These are phyloP conservation scores for Stephanodiscus triporus DNA, from an alignment of 108 stramenopile genomes.

Conservation along the genomic window DNA sequence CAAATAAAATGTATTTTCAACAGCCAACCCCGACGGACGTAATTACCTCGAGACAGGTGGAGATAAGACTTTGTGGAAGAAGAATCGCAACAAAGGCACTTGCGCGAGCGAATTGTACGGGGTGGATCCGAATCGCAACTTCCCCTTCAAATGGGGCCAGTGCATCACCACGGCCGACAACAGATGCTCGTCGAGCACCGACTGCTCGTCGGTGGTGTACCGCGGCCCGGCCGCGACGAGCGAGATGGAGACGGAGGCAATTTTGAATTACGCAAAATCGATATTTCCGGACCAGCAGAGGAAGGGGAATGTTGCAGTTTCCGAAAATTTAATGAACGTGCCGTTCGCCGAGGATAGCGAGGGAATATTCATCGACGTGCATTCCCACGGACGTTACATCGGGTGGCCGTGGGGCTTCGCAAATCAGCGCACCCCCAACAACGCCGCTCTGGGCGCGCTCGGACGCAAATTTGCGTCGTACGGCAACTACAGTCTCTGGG, in stretches of 20 bases:
- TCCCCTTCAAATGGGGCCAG: conserved; percentile 23
- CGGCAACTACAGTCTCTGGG: background rate
- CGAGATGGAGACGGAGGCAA: conserved; percentile 16
- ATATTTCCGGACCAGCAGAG: conserved; percentile 5
- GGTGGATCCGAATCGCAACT: conserved; percentile 17
- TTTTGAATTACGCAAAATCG: background rate
- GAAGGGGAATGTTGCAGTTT: conserved; percentile 1
- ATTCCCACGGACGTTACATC: conserved; percentile 1
- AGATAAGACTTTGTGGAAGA: conserved; percentile 1
- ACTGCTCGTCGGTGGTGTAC: conserved; percentile 11
- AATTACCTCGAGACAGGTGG: conserved; percentile 7
- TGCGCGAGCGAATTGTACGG: background rate
- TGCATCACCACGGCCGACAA: background rate
- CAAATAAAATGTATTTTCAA: too few species aligned
- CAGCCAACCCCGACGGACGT: conserved; percentile 14
- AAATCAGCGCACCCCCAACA: conserved; percentile 13
- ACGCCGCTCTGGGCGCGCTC: conserved; percentile 6
- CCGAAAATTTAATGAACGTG: background rate
- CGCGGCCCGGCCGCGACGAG: background rate
- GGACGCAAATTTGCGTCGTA: conserved; percentile 7
- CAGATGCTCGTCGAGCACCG: background rate
- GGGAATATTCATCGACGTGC: conserved; percentile 12
- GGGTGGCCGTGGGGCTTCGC: conserved; percentile 17
- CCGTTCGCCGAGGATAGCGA: conserved; percentile 8
- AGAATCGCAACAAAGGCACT: conserved; percentile 13